A percentile compares a stretch with the other conserved stretches of the same genome.
These are phyloP conservation scores for Aegle marmelos DNA, from an alignment of 345 rosid genomes.

Conservation along the genomic window DNA sequence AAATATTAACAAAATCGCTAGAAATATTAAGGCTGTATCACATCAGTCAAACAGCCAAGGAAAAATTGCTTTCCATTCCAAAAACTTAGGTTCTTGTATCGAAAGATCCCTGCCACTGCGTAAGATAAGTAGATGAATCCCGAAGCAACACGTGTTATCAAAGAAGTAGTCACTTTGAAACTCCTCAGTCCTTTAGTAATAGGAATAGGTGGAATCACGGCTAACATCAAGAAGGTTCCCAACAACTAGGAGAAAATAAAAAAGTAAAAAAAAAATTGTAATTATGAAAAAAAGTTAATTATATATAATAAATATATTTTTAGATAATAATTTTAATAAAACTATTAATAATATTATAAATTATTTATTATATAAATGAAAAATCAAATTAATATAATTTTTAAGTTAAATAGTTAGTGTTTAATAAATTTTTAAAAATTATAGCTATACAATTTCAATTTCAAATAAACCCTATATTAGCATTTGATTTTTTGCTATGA, in stretches of 20 bases:
- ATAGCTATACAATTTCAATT: too few species aligned
- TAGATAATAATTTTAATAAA: too few species aligned
- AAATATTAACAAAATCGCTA: neutral
- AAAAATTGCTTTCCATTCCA: slow-evolving; percentile 7
- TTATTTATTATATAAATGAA: too few species aligned
- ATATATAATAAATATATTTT: too few species aligned
- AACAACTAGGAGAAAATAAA: slow-evolving; percentile 75
- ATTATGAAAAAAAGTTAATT: too few species aligned
- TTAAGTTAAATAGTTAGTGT: too few species aligned
- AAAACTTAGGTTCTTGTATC: slow-evolving; percentile 16
- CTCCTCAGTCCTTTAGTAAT: slow-evolving; percentile 72
- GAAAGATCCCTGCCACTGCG: slow-evolving; percentile 31
- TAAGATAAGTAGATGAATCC: slow-evolving; percentile 73
- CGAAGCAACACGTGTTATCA: slow-evolving; percentile 78
- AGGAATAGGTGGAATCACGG: slow-evolving; percentile 80
- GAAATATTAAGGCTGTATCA: neutral
- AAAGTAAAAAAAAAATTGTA: neutral
- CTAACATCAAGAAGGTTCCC: slow-evolving; percentile 93
- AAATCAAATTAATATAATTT: too few species aligned
- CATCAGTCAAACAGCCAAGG: slow-evolving; percentile 4
- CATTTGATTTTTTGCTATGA: too few species aligned
- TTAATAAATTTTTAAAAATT: too few species aligned
- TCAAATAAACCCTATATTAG: too few species aligned
- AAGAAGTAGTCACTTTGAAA: slow-evolving; percentile 77
- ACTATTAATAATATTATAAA: too few species aligned